Evolutionary conservation across 345 rosid species (phyloP).

Genomic region (Noccaea caerulescens): DNA sequence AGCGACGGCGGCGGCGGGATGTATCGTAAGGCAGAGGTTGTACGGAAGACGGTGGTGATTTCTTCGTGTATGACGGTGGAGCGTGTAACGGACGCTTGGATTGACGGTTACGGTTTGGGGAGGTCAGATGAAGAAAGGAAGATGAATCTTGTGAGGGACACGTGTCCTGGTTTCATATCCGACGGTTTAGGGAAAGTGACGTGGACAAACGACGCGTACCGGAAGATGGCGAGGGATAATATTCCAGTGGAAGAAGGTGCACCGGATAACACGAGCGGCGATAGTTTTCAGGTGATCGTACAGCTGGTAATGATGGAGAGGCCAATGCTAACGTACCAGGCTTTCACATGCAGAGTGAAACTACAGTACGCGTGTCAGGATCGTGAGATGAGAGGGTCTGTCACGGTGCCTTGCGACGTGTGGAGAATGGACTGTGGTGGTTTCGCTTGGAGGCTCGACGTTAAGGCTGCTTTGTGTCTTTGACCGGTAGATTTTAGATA

Average conservation of each 20-base stretch:
- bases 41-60: conserved; percentile 38
- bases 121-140: conserved; percentile 60
- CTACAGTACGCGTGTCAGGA: conserved; percentile 60
- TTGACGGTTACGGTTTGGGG: conserved; percentile 57
- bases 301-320: conserved; percentile 67
- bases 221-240: conserved; percentile 57
- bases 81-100: conserved; percentile 71
- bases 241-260: conserved; percentile 34
- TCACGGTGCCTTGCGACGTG: conserved; percentile 81
- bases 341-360: conserved; percentile 75
- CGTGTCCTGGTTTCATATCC: conserved; percentile 84
- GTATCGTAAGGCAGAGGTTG: conserved; percentile 35
- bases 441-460: conserved; percentile 88
- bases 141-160: conserved; percentile 58
- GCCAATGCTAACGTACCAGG: conserved; percentile 46
- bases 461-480: conserved; percentile 69
- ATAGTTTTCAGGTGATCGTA: conserved; percentile 48
- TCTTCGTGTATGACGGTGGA: conserved; percentile 74
- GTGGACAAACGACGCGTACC: conserved; percentile 76
- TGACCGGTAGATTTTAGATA: conserved; percentile 24
- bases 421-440: conserved; percentile 83
- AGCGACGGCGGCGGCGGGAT: conserved; percentile 20
- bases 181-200: conserved; percentile 69
- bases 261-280: conserved; percentile 24
- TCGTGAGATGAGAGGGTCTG: conserved; percentile 51